Conservation (phyloP, 163 green algal genomes). For the Scenedesmus sp. region DNA sequence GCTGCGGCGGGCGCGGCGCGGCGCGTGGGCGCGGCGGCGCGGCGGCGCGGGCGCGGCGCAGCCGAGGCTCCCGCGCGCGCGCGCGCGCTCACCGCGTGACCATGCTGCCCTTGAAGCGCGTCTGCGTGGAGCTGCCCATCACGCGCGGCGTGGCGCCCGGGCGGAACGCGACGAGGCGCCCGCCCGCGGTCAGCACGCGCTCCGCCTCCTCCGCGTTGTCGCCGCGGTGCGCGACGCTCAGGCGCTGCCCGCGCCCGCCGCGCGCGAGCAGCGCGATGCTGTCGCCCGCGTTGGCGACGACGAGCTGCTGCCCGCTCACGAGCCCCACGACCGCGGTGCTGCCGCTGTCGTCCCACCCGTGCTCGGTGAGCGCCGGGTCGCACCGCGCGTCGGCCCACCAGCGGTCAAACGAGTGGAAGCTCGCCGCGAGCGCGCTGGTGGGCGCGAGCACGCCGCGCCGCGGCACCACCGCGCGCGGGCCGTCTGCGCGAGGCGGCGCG, state of each 20-base stretch:
- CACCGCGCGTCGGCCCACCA: conserved; percentile 48
- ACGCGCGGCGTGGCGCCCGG: conserved; percentile 10
- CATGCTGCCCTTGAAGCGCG: conserved; percentile 45
- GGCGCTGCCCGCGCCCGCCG: conserved; percentile 2
- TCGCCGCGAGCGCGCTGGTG: not conserved
- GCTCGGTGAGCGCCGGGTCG: conserved; percentile 36
- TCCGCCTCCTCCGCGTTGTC: conserved; percentile 38
- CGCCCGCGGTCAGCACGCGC: conserved; percentile 34
- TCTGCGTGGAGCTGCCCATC: conserved; percentile 38
- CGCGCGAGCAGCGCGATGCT: conserved; percentile 33
- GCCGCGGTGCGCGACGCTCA: conserved; percentile 34
- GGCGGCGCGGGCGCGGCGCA: no score
- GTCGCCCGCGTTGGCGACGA: conserved; percentile 47
- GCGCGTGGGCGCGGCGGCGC: no score
- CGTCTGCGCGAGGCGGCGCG: not conserved
- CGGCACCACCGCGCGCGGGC: not conserved
- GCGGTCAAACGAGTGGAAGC: conserved; percentile 41
- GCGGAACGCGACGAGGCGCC: conserved; percentile 21
- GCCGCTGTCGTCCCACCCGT: conserved; percentile 48
- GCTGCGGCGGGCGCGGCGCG: not conserved
- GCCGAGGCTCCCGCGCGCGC: no score
- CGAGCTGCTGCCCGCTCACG: conserved; percentile 23
- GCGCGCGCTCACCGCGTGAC: conserved; percentile 28
- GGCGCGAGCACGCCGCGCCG: not conserved
- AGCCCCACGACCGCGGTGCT: conserved; percentile 41